Conservation (phyloP, 1,284 basidiomycete genomes). For the Cystobasidium pallidum region DNA sequence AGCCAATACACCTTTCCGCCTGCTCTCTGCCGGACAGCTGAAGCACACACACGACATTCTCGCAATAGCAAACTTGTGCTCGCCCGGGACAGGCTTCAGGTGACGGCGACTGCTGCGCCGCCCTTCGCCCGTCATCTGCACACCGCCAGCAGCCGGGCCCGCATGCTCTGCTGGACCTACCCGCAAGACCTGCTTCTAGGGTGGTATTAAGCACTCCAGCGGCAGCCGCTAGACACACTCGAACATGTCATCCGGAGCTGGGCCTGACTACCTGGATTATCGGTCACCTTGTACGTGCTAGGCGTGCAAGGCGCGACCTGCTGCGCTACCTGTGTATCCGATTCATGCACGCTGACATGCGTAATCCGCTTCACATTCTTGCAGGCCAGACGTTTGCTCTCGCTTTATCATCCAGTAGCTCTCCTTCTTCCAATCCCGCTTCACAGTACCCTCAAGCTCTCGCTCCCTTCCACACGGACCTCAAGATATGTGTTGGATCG, state of each 20-base stretch:
- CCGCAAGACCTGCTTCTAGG: background rate
- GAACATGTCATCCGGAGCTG: slow-evolving; percentile 19
- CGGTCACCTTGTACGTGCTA: slow-evolving; percentile 23
- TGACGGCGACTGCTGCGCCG: background rate
- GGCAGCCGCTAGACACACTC: background rate
- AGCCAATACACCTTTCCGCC: too few relatives aligned
- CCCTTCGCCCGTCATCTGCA: background rate
- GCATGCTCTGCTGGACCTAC: background rate
- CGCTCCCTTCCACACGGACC: slow-evolving; percentile 42
- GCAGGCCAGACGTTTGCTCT: slow-evolving; percentile 34
- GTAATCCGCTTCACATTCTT: background rate
- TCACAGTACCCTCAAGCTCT: slow-evolving; percentile 16
- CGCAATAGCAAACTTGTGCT: background rate
- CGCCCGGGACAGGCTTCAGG: background rate
- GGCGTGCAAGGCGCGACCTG: background rate
- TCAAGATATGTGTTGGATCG: slow-evolving; percentile 70
- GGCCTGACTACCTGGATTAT: slow-evolving; percentile 43
- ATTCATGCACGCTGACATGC: slow-evolving; percentile 3
- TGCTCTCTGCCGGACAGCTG: too few relatives aligned
- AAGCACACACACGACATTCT: background rate
- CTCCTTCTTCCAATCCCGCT: background rate
- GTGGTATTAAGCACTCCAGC: background rate
- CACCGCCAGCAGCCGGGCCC: background rate
- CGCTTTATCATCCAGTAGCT: slow-evolving; percentile 28
- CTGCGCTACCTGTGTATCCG: background rate